Evolutionary conservation across 1,139 yeast species (phyloP).

Genomic region (Meyerozyma smithsonii): DNA sequence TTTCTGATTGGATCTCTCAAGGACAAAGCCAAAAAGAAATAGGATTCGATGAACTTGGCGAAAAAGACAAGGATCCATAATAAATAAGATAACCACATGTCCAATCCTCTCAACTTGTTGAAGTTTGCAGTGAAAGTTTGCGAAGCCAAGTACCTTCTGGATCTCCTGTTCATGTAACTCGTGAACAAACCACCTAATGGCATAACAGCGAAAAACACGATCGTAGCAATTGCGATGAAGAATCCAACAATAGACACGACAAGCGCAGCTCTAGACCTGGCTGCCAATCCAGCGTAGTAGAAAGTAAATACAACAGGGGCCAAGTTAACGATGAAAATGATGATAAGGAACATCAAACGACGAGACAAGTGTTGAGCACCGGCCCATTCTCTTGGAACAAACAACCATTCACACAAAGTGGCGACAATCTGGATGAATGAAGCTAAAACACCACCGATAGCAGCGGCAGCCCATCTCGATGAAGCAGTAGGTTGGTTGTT

Average conservation of each 20-base stretch:
- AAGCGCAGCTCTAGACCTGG: slow-evolving; percentile 69
- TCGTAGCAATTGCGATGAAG: slow-evolving; percentile 80
- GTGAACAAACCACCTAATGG: slow-evolving; percentile 97
- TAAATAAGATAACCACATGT: slow-evolving; percentile 94
- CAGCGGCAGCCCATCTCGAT: slow-evolving; percentile 88
- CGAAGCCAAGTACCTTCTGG: slow-evolving; percentile 87
- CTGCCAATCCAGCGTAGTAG: slow-evolving; percentile 69
- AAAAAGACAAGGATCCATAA: slow-evolving; percentile 86
- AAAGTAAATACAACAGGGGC: slow-evolving; percentile 86
- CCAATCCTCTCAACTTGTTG: slow-evolving; percentile 74
- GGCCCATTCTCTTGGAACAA: slow-evolving; percentile 98
- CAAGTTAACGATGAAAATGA: slow-evolving; percentile 67
- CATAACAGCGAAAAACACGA: slow-evolving; percentile 86
- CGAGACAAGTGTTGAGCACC: slow-evolving; percentile 97
- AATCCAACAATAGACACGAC: slow-evolving; percentile 86
- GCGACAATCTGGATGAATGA: slow-evolving; percentile 77
- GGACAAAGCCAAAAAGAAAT: slow-evolving; percentile 86
- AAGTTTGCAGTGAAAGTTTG: slow-evolving; percentile 96
- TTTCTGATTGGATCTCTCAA: slow-evolving; percentile 90
- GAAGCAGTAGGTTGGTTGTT: slow-evolving; percentile 85
- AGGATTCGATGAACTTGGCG: slow-evolving; percentile 87
- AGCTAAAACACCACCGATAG: slow-evolving; percentile 90
- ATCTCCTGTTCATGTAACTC: slow-evolving; percentile 81
- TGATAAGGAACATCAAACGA: slow-evolving; percentile 70
- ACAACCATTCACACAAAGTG: slow-evolving; percentile 89